Evolutionary conservation across 768 basidiomycete genomes (phyloP).

Genomic region (Austroboletus festivus): DNA sequence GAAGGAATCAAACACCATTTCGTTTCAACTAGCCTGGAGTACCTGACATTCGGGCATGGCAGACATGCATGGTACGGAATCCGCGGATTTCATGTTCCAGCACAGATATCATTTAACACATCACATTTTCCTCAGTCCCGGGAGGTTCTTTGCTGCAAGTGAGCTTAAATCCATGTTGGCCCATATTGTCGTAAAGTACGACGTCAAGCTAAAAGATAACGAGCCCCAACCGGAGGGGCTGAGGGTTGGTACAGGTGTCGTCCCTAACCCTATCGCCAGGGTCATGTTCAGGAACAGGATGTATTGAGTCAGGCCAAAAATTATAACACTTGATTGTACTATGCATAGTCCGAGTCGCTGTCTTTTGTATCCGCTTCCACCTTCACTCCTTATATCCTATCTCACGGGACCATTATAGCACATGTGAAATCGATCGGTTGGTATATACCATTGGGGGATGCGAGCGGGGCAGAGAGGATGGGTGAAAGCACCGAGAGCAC

Average conservation of each 20-base stretch:
- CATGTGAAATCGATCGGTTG: too few relatives aligned
- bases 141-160: slow-evolving; percentile 10
- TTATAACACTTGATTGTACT: too few relatives aligned
- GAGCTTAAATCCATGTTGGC: not conserved
- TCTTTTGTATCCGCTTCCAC: too few relatives aligned
- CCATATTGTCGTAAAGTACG: not conserved
- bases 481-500: too few relatives aligned
- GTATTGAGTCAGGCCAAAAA: too few relatives aligned
- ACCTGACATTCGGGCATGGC: slow-evolving; percentile 37
- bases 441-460: too few relatives aligned
- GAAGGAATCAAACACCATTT: slow-evolving; percentile 36
- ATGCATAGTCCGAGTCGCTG: too few relatives aligned
- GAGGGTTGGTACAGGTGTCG: not conserved
- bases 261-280: not conserved
- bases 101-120: not conserved
- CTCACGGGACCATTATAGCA: too few relatives aligned
- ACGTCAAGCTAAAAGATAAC: not conserved
- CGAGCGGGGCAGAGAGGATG: too few relatives aligned
- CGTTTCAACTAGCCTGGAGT: slow-evolving; percentile 33
- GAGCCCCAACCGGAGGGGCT: not conserved
- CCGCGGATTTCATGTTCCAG: not conserved
- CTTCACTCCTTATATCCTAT: too few relatives aligned
- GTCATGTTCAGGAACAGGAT: not conserved
- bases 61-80: slow-evolving; percentile 17
- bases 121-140: not conserved